Conservation (phyloP, 331 rosid species). For the Stylosanthes scabra region DNA sequence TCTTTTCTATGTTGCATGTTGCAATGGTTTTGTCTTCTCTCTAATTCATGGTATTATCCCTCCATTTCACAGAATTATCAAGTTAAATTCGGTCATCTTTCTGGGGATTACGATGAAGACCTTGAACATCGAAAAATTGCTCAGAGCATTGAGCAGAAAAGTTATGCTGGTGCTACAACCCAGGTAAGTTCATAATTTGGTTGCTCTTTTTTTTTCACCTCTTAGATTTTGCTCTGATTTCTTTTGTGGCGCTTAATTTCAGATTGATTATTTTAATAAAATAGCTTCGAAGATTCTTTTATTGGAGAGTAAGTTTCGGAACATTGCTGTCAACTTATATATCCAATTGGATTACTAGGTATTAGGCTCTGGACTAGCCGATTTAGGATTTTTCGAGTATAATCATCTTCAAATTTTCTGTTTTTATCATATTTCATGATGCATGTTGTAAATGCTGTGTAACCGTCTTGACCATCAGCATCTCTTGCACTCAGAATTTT, state of each 20-base stretch:
- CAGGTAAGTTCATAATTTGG: constrained; percentile 44
- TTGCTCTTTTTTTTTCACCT: background rate
- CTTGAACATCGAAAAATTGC: constrained; percentile 53
- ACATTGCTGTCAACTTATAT: constrained; percentile 26
- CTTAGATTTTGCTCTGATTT: background rate
- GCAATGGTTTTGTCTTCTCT: no score
- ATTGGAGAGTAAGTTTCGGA: constrained; percentile 50
- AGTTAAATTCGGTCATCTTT: constrained; percentile 46
- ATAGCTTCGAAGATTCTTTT: constrained; percentile 55
- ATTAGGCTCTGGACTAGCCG: background rate
- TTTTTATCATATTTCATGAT: background rate
- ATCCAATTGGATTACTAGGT: constrained; percentile 32
- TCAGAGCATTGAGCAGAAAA: constrained; percentile 59
- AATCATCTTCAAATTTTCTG: background rate
- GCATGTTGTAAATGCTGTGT: background rate
- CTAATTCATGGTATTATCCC: no score
- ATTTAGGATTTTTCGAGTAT: background rate
- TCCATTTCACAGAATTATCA: constrained; percentile 49
- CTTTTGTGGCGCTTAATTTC: constrained; percentile 1
- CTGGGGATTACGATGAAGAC: constrained; percentile 50
- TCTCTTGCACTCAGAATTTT: background rate
- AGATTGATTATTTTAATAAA: constrained; percentile 51
- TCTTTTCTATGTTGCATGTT: no score
- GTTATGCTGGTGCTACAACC: constrained; percentile 55
- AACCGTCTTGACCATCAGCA: background rate